Conservation (phyloP, 225 moss, liverwort and hornwort genomes). For the Straminergon stramineum region DNA sequence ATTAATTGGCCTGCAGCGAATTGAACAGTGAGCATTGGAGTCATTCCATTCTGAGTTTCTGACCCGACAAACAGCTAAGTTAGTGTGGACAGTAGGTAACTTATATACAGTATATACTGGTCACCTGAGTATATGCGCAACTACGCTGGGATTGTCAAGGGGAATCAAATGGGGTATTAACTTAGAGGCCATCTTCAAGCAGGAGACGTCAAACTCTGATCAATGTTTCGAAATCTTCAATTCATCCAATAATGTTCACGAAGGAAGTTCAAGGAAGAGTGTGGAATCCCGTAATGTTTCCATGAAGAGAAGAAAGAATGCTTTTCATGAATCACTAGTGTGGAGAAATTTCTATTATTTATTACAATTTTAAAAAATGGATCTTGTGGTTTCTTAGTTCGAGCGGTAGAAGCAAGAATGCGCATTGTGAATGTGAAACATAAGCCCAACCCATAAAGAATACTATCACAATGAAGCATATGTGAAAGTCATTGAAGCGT, state of each 20-base stretch:
- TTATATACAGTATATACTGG: background rate
- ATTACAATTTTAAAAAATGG: background rate
- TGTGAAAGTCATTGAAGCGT: background rate
- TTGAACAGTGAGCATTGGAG: background rate
- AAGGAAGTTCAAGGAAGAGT: too few species aligned
- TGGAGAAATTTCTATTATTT: background rate
- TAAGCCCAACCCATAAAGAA: background rate
- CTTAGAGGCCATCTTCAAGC: background rate
- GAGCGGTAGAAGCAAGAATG: background rate
- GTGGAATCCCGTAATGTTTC: background rate
- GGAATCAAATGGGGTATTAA: background rate
- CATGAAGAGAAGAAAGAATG: background rate
- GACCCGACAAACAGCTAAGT: background rate
- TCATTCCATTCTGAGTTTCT: constrained; percentile 1
- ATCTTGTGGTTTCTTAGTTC: background rate
- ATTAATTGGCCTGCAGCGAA: constrained; percentile 7
- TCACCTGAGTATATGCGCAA: constrained; percentile 23
- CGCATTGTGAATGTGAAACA: background rate
- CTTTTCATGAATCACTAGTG: background rate
- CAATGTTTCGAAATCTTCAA: too few species aligned
- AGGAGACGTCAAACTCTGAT: constrained; percentile 6
- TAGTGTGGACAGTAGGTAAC: background rate
- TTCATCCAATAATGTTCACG: background rate
- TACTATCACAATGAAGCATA: background rate
- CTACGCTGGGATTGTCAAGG: background rate